These are phyloP conservation scores for Neohortaea acidophila DNA, from an alignment of 495 filamentous ascomycete species.

Conservation along the genomic window DNA sequence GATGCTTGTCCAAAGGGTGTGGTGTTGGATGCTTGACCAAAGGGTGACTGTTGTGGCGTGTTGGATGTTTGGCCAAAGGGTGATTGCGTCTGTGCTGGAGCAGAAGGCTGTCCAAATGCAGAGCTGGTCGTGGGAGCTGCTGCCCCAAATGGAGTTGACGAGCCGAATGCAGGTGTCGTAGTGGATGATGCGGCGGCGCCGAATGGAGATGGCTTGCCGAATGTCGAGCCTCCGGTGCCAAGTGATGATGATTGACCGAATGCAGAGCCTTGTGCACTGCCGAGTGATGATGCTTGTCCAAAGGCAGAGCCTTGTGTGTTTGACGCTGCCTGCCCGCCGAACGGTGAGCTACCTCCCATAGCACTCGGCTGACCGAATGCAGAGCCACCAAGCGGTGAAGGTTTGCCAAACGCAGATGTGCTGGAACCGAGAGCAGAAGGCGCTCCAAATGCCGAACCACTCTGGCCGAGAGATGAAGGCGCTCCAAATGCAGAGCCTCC, in stretches of 20 bases:
- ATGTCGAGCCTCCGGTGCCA: not conserved
- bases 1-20: not conserved
- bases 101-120: no score
- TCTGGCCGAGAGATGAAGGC: constrained; percentile 5
- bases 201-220: constrained; percentile 4
- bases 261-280: constrained; percentile 2
- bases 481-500: constrained; percentile 18
- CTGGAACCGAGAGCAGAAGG: not conserved
- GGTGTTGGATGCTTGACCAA: constrained; percentile 2
- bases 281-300: constrained; percentile 17
- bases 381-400: constrained; percentile 20
- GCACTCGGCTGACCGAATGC: constrained; percentile 2
- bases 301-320: constrained; percentile 20
- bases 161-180: constrained; percentile 14
- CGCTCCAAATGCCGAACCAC: constrained; percentile 2
- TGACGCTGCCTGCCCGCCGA: constrained; percentile 14
- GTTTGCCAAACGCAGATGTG: constrained; percentile 28
- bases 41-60: constrained; percentile 10
- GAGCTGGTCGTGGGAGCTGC: not conserved
- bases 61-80: not conserved
- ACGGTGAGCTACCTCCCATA: not conserved
- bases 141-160: constrained; percentile 2
- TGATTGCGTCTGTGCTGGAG: no score
- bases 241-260: constrained; percentile 17
- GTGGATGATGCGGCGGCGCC: constrained; percentile 1